phyloP scores from a whole-genome alignment of 352 stramenopile species.

The Pythium utonaiense region DNA sequence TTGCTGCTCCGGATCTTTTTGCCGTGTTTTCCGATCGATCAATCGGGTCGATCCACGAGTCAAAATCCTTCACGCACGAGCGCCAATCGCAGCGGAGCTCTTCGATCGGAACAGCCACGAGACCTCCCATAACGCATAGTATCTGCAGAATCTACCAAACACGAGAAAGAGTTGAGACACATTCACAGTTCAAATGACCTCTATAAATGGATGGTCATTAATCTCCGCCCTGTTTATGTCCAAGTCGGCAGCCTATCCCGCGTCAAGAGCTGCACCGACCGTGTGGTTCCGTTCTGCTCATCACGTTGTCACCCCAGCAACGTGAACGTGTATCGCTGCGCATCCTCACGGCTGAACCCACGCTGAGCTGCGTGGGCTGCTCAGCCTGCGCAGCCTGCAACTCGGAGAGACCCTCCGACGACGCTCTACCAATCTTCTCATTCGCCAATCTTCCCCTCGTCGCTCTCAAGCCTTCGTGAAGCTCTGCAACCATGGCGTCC shows the following conservation, averaged over 20 bases:
- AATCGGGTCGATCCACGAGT: background rate
- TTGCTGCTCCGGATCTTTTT: background rate
- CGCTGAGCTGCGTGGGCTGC: too few species aligned
- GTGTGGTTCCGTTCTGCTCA: too few species aligned
- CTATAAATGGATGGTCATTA: background rate
- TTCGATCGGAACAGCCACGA: background rate
- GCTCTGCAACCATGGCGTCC: background rate
- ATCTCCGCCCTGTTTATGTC: background rate
- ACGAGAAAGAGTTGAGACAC: background rate
- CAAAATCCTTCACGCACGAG: background rate
- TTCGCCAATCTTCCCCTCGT: background rate
- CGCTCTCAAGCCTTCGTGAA: background rate
- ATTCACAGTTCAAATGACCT: background rate
- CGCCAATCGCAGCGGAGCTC: background rate
- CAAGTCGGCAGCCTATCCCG: too few species aligned
- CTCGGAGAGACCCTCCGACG: too few species aligned
- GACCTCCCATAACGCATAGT: background rate
- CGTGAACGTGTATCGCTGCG: too few species aligned
- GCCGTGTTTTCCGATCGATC: background rate
- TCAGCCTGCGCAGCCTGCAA: too few species aligned
- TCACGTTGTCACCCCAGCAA: too few species aligned
- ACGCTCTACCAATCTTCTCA: background rate
- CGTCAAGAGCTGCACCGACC: too few species aligned
- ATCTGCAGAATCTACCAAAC: background rate
- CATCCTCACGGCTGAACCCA: too few species aligned